Evolutionary conservation across 2,329 filamentous ascomycete species (phyloP).

Genomic region (Scedosporium dehoogii): DNA sequence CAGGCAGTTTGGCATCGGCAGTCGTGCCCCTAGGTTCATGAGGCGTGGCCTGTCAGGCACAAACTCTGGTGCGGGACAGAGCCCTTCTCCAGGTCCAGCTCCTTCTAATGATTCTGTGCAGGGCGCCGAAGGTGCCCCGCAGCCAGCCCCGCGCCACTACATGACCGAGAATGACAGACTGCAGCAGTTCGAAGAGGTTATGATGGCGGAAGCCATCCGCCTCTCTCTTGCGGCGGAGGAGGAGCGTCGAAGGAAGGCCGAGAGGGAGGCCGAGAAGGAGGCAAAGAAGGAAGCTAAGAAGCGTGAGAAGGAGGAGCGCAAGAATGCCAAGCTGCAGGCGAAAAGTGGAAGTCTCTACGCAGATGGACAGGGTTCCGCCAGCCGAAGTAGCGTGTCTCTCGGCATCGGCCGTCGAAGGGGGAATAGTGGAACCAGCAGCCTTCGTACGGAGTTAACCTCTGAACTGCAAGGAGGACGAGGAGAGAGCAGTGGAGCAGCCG

Average conservation of each 20-base stretch:
- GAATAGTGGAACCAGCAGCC: constrained; percentile 49
- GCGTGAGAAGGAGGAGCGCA: constrained; percentile 74
- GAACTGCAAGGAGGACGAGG: constrained; percentile 17
- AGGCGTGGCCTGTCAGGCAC: constrained; percentile 2
- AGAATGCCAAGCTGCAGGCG: constrained; percentile 56
- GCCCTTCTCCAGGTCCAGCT: not conserved
- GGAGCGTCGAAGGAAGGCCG: constrained; percentile 76
- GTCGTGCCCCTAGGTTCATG: constrained; percentile 3
- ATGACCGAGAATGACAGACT: constrained; percentile 33
- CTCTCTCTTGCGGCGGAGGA: constrained; percentile 88
- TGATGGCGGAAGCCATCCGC: constrained; percentile 95
- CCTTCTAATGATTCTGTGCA: constrained; percentile 4
- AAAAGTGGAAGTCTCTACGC: constrained; percentile 25
- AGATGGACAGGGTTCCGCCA: constrained; percentile 37
- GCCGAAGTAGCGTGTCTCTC: constrained; percentile 56
- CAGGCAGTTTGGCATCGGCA: not conserved
- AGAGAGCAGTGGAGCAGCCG: constrained; percentile 23
- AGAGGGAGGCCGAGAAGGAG: constrained; percentile 70
- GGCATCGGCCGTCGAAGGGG: constrained; percentile 48
- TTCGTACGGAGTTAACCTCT: constrained; percentile 45
- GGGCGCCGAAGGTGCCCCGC: not conserved
- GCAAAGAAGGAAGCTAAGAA: constrained; percentile 72
- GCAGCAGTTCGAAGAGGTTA: constrained; percentile 91
- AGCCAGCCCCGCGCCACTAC: not conserved
- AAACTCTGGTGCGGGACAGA: not conserved